These are phyloP conservation scores for Phytophthora chlamydospora DNA, from an alignment of 352 stramenopile genomes.

Conservation along the genomic window DNA sequence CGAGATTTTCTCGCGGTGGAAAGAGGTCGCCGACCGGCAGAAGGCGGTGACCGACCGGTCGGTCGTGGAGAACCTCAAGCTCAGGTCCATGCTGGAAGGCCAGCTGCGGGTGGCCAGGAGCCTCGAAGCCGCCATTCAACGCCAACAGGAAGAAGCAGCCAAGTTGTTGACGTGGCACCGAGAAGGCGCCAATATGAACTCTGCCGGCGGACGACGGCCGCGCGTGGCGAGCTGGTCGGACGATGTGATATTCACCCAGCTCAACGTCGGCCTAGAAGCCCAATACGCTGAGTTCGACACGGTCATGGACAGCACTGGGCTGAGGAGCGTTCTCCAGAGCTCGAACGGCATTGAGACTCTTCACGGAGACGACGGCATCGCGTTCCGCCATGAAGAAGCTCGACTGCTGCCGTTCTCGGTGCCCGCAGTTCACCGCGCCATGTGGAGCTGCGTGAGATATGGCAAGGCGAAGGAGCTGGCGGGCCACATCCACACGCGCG, in stretches of 20 bases:
- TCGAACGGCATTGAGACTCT: slow-evolving; percentile 16
- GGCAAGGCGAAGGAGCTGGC: slow-evolving; percentile 19
- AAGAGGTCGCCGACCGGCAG: slow-evolving; percentile 31
- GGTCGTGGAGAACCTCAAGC: slow-evolving; percentile 33
- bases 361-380: slow-evolving; percentile 9
- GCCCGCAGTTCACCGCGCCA: slow-evolving; percentile 30
- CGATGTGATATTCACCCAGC: slow-evolving; percentile 22
- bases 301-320: slow-evolving; percentile 15
- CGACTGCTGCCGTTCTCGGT: slow-evolving; percentile 36
- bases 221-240: slow-evolving; percentile 23
- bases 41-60: slow-evolving; percentile 24
- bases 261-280: slow-evolving; percentile 26
- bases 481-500: slow-evolving; percentile 18
- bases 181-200: slow-evolving; percentile 1
- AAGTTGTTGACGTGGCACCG: slow-evolving; percentile 21
- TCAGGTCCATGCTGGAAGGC: slow-evolving; percentile 36
- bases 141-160: slow-evolving; percentile 25
- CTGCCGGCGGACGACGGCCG: slow-evolving; percentile 2
- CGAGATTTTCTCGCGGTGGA: slow-evolving; percentile 32
- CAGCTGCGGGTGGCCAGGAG: slow-evolving; percentile 33
- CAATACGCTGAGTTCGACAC: slow-evolving; percentile 29
- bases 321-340: slow-evolving; percentile 10
- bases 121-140: slow-evolving; percentile 32
- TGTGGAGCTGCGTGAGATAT: slow-evolving; percentile 31
- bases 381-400: slow-evolving; percentile 28